Evolutionary conservation across 495 filamentous ascomycete genomes (phyloP).

Genomic region (Neurospora terricola): DNA sequence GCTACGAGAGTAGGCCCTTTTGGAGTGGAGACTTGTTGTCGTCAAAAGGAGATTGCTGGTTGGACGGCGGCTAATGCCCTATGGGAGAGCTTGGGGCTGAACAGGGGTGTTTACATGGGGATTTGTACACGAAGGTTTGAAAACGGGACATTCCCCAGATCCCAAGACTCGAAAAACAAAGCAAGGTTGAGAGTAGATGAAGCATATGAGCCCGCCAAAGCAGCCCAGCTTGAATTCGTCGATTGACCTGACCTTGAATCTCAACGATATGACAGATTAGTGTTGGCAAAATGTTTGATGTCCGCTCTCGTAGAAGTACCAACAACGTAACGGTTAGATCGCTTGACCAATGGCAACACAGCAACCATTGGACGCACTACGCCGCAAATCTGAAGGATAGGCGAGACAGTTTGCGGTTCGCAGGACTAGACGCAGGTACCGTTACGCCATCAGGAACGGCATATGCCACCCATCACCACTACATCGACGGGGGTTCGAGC

Average conservation of each 20-base stretch:
- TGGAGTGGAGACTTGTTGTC: constrained; percentile 12
- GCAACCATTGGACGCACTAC: neutral
- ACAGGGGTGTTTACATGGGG: constrained; percentile 2
- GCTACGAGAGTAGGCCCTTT: constrained; percentile 28
- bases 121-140: neutral
- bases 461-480: neutral
- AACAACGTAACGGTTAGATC: neutral
- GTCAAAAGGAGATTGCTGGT: constrained; percentile 12
- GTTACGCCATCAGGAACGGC: neutral
- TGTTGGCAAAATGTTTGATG: neutral
- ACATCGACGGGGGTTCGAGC: neutral
- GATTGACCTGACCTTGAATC: neutral
- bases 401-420: neutral
- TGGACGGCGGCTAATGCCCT: constrained; percentile 33
- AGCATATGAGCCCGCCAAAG: neutral
- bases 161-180: neutral
- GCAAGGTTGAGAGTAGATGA: neutral
- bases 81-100: constrained; percentile 5
- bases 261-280: neutral
- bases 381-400: neutral
- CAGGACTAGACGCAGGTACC: neutral
- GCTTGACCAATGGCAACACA: neutral
- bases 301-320: neutral
- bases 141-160: neutral
- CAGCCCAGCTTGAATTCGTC: neutral